phyloP scores from a whole-genome alignment of 2,329 filamentous ascomycete species.

The Scopulariopsis brevicaulis region DNA sequence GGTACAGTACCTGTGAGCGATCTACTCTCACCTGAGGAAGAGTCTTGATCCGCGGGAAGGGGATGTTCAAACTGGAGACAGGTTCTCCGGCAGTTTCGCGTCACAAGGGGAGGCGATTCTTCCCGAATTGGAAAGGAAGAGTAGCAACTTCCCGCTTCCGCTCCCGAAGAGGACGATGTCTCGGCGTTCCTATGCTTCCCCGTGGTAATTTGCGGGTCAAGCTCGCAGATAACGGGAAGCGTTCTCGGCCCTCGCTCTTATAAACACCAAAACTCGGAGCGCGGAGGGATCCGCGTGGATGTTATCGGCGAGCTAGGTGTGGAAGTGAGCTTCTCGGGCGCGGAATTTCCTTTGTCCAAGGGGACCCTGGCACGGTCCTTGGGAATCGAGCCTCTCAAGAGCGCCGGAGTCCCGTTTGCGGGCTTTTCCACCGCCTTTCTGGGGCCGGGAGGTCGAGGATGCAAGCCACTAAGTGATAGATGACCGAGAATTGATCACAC shows the following conservation, averaged over 20 bases:
- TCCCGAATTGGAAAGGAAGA: neutral
- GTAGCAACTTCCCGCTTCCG: neutral
- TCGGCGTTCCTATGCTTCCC: neutral
- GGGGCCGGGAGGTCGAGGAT: neutral
- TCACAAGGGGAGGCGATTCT: neutral
- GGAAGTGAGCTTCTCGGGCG: too few relatives aligned
- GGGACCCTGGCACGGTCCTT: neutral
- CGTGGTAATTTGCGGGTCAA: neutral
- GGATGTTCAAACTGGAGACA: neutral
- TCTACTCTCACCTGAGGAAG: neutral
- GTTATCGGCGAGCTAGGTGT: too few relatives aligned
- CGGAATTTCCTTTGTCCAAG: neutral
- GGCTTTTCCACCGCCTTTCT: neutral
- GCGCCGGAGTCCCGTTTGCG: constrained; percentile 1
- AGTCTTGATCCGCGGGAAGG: neutral
- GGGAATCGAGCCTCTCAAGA: constrained; percentile 1
- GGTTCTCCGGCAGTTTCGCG: neutral
- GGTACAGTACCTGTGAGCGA: neutral
- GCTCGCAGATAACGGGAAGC: neutral
- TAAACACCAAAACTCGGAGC: neutral
- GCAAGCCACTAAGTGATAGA: neutral
- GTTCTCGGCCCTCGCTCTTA: neutral
- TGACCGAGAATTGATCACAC: neutral
- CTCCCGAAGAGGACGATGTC: neutral
- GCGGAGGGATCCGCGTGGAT: too few relatives aligned